phyloP scores from a whole-genome alignment of 805 yeast species.

The Metschnikowia santaceciliae region DNA sequence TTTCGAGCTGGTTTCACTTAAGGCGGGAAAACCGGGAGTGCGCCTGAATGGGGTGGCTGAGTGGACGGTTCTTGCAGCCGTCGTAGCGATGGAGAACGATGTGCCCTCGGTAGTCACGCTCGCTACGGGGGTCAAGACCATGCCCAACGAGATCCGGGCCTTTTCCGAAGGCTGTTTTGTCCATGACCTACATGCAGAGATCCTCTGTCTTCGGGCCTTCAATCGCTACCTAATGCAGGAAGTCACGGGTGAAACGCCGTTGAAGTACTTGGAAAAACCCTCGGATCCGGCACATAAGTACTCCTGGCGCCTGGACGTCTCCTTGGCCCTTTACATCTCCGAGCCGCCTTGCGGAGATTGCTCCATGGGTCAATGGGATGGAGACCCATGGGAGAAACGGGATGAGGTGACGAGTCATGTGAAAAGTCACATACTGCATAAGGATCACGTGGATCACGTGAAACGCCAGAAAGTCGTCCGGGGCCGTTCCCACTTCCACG shows the following conservation, averaged over 20 bases:
- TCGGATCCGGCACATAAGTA: slow-evolving; percentile 16
- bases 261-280: slow-evolving; percentile 13
- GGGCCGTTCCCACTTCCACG: slow-evolving; percentile 60
- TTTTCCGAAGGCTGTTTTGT: slow-evolving; percentile 56
- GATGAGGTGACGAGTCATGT: background rate
- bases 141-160: slow-evolving; percentile 50
- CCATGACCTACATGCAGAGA: slow-evolving; percentile 92
- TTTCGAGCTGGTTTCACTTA: slow-evolving; percentile 28
- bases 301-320: slow-evolving; percentile 21
- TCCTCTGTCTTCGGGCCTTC: slow-evolving; percentile 66
- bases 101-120: slow-evolving; percentile 41
- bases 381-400: slow-evolving; percentile 12
- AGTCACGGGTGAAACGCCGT: slow-evolving; percentile 13
- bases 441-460: background rate
- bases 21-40: slow-evolving; percentile 53
- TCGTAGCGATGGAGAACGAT: slow-evolving; percentile 44
- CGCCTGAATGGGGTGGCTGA: slow-evolving; percentile 66
- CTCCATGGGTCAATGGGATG: slow-evolving; percentile 47
- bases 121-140: slow-evolving; percentile 81
- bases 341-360: slow-evolving; percentile 93
- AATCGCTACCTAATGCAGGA: slow-evolving; percentile 58
- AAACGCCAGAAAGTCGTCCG: slow-evolving; percentile 29
- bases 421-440: too few relatives aligned
- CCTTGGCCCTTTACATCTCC: slow-evolving; percentile 60
- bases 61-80: slow-evolving; percentile 81